Evolutionary conservation across 371 early-diverging fungal species (phyloP), one percentile per base, ranked within the genome.

Genomic region (Rhizopus stolonifer): DNA sequence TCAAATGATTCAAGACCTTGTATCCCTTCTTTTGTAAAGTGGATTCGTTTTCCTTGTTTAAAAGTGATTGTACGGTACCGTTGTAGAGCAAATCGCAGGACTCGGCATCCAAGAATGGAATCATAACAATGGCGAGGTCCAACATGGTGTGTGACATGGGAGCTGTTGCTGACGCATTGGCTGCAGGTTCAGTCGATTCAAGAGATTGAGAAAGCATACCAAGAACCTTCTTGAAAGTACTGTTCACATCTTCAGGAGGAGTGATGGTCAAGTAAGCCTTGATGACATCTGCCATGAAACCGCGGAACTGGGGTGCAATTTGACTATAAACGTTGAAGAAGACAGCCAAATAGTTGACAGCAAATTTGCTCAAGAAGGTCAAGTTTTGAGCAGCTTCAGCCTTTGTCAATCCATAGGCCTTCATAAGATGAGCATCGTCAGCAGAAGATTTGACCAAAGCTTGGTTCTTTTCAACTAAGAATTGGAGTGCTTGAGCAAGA

Each of bases 11-110:
- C 17, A 96, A 77, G 4, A 89, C 80, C 77, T 93, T 92, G 82
- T 98, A 96, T 0, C 90, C 91, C 72, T 93, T 94, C 84, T 98
- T 98, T 68, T 95, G 97, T 18, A 95, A 68, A 2, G 82, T 75
- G 0, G 86, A 69, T 48, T 94, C 93, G 8, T 80, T 78, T 55
- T 84, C 85, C 46, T 85, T 80, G 44, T 67, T 68, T 14, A 89
- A 68, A 25, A 85, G 63, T 1, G 69, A 54, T 11, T 79, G 68
- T n/a, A 77, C 57, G 2, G 84, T 77, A 17, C 79, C 76, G 15
- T 80, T 75, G 61, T 85, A 79, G 33, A 90, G 64, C 52, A 74
- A 66, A 45, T 70, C 68, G 24, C 77, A 64, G 32, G 81, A 80
- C 39, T 82, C 75, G 13, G 66, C 58, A 53, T 85, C 83, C 44